A percentile compares a stretch with the other conserved stretches of the same genome.
Evolutionary conservation across 1,284 basidiomycete genomes (phyloP).

Genomic region (Inonotus hispidus): DNA sequence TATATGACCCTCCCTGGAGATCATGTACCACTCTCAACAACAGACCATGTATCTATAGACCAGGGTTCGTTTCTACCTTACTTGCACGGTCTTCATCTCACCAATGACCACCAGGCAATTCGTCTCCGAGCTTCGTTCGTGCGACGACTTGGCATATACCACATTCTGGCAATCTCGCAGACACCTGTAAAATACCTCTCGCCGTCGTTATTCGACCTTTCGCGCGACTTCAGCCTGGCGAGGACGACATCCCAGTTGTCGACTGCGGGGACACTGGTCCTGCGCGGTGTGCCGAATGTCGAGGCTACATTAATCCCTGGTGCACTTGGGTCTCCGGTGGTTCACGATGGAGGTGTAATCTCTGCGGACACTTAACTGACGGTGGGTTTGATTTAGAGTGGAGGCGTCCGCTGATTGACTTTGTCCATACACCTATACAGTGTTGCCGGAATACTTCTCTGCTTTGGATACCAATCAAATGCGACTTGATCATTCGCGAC

Average conservation of each 20-base stretch:
- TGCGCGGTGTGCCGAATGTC: conserved; percentile 80
- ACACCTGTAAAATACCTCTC: conserved; percentile 81
- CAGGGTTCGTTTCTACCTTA: conserved; percentile 55
- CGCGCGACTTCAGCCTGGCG: conserved; percentile 74
- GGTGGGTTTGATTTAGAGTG: conserved; percentile 45
- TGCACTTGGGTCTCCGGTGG: conserved; percentile 85
- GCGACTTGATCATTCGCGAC: conserved; percentile 77
- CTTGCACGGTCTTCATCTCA: conserved; percentile 3
- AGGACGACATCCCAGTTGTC: conserved; percentile 79
- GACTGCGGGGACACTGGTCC: conserved; percentile 68
- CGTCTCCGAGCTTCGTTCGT: conserved; percentile 62
- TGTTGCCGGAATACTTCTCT: conserved; percentile 80
- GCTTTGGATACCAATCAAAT: conserved; percentile 78
- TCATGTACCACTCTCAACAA: conserved; percentile 79
- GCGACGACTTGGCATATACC: conserved; percentile 74
- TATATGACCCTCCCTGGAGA: conserved; percentile 75
- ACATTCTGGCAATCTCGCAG: conserved; percentile 72
- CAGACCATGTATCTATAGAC: conserved; percentile 87
- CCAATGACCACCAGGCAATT: conserved; percentile 46
- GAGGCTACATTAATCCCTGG: conserved; percentile 96
- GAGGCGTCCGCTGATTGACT: background rate
- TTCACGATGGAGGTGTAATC: conserved; percentile 87
- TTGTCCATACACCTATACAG: conserved; percentile 36
- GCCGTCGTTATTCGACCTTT: conserved; percentile 89
- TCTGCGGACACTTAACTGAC: conserved; percentile 80